A percentile compares a stretch with the other conserved stretches of the same genome.
Conservation (phyloP, 805 yeast species). For the Candida glaebosa region DNA sequence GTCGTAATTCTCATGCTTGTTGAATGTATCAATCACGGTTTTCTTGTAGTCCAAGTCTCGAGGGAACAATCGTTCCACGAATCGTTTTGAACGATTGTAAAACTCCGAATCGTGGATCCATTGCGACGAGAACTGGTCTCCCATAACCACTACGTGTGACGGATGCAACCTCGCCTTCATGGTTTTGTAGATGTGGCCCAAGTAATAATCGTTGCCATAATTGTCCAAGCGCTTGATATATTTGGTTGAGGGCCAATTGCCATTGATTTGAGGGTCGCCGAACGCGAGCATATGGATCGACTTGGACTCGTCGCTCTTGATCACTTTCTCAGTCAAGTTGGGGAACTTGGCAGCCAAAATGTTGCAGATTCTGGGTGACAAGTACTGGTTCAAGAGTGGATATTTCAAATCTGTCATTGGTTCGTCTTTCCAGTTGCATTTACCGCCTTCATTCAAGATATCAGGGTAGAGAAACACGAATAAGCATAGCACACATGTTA, state of each 20-base stretch:
- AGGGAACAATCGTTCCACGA: conserved; percentile 64
- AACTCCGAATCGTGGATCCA: conserved; percentile 92
- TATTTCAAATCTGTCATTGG: conserved; percentile 6
- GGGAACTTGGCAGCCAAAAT: conserved; percentile 20
- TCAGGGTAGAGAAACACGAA: conserved; percentile 80
- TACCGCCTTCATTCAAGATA: conserved; percentile 35
- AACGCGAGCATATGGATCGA: conserved; percentile 72
- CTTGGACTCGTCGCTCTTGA: conserved; percentile 19
- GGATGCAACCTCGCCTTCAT: conserved; percentile 69
- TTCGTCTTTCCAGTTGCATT: conserved; percentile 58
- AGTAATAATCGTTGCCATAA: conserved; percentile 82
- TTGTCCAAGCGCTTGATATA: conserved; percentile 76
- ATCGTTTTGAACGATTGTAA: conserved; percentile 72
- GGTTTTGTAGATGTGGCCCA: conserved; percentile 75
- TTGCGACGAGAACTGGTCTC: conserved; percentile 89
- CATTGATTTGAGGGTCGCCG: conserved; percentile 98
- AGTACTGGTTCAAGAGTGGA: conserved; percentile 6
- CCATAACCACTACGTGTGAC: conserved; percentile 82
- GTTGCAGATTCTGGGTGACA: conserved; percentile 13
- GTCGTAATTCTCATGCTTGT: conserved; percentile 51
- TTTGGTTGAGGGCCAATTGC: conserved; percentile 70
- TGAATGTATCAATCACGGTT: conserved; percentile 46
- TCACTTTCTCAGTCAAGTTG: conserved; percentile 4
- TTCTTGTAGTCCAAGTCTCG: conserved; percentile 50
- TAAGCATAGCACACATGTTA: conserved; percentile 49